Conservation (phyloP, 2,329 filamentous ascomycete genomes). For the Nemania diffusa region DNA sequence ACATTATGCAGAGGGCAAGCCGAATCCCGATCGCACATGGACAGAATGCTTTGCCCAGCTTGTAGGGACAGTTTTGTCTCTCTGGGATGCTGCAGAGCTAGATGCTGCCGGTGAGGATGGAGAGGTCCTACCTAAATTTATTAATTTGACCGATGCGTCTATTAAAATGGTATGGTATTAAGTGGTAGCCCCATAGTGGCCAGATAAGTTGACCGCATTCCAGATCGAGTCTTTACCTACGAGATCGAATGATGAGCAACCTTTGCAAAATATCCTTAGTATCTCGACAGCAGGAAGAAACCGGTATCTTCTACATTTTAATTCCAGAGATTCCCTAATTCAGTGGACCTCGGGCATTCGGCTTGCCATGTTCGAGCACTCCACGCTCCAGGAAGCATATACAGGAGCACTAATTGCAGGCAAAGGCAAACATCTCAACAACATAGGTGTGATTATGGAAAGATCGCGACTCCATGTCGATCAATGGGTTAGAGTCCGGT, state of each 20-base stretch:
- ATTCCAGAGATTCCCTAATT: constrained; percentile 88
- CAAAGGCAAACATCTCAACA: constrained; percentile 89
- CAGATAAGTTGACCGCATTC: constrained; percentile 31
- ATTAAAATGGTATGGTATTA: constrained; percentile 84
- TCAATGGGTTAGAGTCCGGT: constrained; percentile 94
- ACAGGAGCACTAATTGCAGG: constrained; percentile 95
- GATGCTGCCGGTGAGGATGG: constrained; percentile 87
- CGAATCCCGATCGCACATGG: constrained; percentile 89
- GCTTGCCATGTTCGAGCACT: constrained; percentile 92
- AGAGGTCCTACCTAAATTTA: constrained; percentile 89
- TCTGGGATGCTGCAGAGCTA: constrained; percentile 94
- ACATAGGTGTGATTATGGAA: constrained; percentile 89
- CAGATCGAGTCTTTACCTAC: constrained; percentile 92
- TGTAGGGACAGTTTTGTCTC: constrained; percentile 90
- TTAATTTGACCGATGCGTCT: constrained; percentile 96
- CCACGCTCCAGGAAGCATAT: constrained; percentile 93
- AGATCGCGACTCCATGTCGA: constrained; percentile 79
- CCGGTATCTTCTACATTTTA: constrained; percentile 95
- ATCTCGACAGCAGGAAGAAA: constrained; percentile 96
- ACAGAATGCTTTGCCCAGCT: constrained; percentile 97
- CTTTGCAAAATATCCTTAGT: constrained; percentile 92
- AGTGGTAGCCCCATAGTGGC: no score
- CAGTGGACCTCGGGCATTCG: constrained; percentile 97
- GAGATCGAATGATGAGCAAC: constrained; percentile 77
- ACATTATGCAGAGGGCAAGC: constrained; percentile 75